These are phyloP conservation scores for Smithsoniella earleae DNA, from an alignment of 163 green algal genomes.

Conservation along the genomic window DNA sequence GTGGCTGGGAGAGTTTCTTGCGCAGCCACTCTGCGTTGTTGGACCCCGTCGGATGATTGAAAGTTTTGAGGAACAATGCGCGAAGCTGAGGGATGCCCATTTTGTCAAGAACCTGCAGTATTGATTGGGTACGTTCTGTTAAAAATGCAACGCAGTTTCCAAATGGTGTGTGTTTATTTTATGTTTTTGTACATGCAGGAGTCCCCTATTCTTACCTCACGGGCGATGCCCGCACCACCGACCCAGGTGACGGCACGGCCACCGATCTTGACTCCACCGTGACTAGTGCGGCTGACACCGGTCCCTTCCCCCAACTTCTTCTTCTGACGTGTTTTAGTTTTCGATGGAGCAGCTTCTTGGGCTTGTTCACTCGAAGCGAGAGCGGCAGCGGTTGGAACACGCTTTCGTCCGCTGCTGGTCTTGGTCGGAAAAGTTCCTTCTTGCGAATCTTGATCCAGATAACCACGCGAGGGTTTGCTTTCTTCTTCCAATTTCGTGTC, in stretches of 20 bases:
- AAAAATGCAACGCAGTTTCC: slow-evolving; percentile 35
- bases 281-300: slow-evolving; percentile 8
- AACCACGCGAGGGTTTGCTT: too few relatives aligned
- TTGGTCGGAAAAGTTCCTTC: too few relatives aligned
- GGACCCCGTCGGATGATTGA: slow-evolving; percentile 44
- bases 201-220: slow-evolving; percentile 3
- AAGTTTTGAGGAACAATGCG: slow-evolving; percentile 41
- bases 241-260: slow-evolving; percentile 47
- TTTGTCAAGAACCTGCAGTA: not conserved
- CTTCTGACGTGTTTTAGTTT: slow-evolving; percentile 13
- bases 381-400: slow-evolving; percentile 26
- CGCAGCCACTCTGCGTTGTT: slow-evolving; percentile 53
- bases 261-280: slow-evolving; percentile 32
- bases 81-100: slow-evolving; percentile 45
- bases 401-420: slow-evolving; percentile 3
- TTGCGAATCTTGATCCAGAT: too few relatives aligned
- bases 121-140: not conserved
- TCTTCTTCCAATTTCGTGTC: too few relatives aligned
- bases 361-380: slow-evolving; percentile 25
- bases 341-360: slow-evolving; percentile 1
- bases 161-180: not conserved
- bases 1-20: slow-evolving; percentile 46
- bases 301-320: slow-evolving; percentile 30
- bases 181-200: not conserved
- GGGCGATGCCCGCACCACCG: slow-evolving; percentile 40